Evolutionary conservation across 2,329 filamentous ascomycete genomes (phyloP), one percentile per base, ranked within the genome.

Genomic region (Aureobasidium sp.): DNA sequence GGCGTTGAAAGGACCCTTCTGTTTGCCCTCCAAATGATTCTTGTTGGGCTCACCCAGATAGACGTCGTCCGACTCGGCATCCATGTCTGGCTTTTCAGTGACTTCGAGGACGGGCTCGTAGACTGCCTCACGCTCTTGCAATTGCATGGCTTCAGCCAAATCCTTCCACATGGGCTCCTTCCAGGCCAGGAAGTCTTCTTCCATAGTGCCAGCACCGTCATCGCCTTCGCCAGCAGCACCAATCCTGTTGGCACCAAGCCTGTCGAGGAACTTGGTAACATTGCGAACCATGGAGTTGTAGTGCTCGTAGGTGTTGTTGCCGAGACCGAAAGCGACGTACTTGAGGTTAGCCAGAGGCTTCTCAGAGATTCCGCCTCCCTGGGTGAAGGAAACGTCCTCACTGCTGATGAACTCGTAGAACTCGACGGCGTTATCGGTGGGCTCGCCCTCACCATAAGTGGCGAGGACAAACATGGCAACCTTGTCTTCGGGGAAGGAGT

Each of bases 271-370:
- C 74, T 88, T 86, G 77, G 94, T 86, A 63, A 97, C 87, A 66
- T 93, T 90, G 74, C 93, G 91, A 64, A 99, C 92, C 91, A 99
- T 96, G 58, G 89, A 89, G 80, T 99, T 99, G 83, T 97, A 99
- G 81, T 99, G 94, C 74, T 78, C 78, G 72, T 79, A 79, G 64
- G 78, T 78, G 66, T 73, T 77, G 67, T 79, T 79, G 7, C 77
- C 77, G 46, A 79, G 71, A 12, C 77, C 77, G 48, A 79, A 74
- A 7, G 91, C 84, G 71, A 99, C 91, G 73, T 92, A 99, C 75
- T 92, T 93, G 72, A 99, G 84, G 70, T 90, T 92, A 57, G 79
- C 81, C 61, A 99, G 84, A 55, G 93, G 84, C 65, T 87, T 83
- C 26, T 93, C 88, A 50, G 84, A 83, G 17, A 75, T 74, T 48